Conservation (phyloP, 106 monocot genomes). For the Phalaenopsis equestris region DNA sequence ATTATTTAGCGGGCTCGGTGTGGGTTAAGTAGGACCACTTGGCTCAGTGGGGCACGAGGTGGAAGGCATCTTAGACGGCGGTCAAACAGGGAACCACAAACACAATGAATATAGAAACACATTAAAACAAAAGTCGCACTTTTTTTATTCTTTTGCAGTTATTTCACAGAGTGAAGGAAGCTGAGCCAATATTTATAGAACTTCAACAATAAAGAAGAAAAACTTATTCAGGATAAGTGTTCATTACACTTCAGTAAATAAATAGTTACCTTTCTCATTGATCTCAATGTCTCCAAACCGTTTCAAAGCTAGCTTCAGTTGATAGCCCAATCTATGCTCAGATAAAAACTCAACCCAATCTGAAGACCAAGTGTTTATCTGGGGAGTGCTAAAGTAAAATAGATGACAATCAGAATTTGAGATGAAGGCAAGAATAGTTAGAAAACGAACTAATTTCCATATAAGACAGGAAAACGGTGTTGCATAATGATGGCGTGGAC, state of each 20-base stretch:
- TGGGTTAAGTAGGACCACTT: no score
- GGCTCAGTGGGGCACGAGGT: no score
- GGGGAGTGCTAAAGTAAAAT: conserved; percentile 65
- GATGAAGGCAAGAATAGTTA: not conserved
- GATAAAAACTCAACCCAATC: conserved; percentile 88
- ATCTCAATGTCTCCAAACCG: conserved; percentile 62
- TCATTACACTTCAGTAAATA: not conserved
- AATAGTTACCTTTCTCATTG: conserved; percentile 66
- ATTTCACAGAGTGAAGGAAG: not conserved
- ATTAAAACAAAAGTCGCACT: not conserved
- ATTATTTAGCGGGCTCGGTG: no score
- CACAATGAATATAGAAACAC: no score
- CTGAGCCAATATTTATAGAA: not conserved
- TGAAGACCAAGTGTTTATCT: conserved; percentile 83
- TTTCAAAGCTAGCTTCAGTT: conserved; percentile 49
- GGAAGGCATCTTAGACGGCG: no score
- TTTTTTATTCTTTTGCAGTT: not conserved
- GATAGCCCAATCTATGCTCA: conserved; percentile 78
- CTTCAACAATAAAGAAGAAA: not conserved
- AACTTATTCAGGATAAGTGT: not conserved
- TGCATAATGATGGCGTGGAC: no score
- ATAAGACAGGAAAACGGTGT: not conserved
- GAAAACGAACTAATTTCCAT: not conserved
- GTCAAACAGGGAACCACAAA: no score
- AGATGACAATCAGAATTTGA: conserved; percentile 5